phyloP scores from a whole-genome alignment of 306 rosid genomes.

The Begonia fuchsioides region DNA sequence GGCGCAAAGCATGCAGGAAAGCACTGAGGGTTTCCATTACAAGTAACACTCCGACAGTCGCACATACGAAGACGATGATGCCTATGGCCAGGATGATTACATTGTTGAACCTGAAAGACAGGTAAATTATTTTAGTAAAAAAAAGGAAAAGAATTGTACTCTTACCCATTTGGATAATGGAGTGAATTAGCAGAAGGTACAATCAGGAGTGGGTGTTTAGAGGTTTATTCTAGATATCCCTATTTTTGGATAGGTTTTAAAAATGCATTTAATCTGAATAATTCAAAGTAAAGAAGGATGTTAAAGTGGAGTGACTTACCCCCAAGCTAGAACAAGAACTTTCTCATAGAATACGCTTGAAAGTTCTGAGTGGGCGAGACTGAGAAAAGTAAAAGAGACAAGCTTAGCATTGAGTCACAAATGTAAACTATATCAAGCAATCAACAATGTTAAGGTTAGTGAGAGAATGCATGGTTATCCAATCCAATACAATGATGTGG shows the following conservation, averaged over 20 bases:
- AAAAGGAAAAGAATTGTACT: background rate
- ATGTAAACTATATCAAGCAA: too few species aligned
- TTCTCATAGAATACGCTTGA: conserved; percentile 82
- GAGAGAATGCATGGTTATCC: too few species aligned
- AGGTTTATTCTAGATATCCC: too few species aligned
- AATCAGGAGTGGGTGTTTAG: too few species aligned
- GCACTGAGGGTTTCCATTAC: conserved; percentile 92
- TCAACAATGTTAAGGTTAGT: too few species aligned
- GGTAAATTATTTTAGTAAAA: background rate
- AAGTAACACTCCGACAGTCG: conserved; percentile 78
- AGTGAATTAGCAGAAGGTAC: background rate
- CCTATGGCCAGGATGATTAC: conserved; percentile 48
- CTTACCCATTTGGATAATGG: conserved; percentile 3
- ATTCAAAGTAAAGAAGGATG: too few species aligned
- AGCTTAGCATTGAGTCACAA: too few species aligned
- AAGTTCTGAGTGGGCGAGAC: conserved; percentile 90
- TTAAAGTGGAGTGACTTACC: conserved; percentile 21
- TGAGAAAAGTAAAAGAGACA: conserved; percentile 16
- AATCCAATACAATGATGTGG: too few species aligned
- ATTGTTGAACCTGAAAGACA: conserved; percentile 52
- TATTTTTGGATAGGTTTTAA: background rate
- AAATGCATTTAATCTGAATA: background rate
- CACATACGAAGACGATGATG: conserved; percentile 49
- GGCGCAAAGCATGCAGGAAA: conserved; percentile 92
- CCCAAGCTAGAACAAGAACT: conserved; percentile 55